phyloP scores from a whole-genome alignment of 2,329 filamentous ascomycete genomes.

The Tolypocladium capitatum region DNA sequence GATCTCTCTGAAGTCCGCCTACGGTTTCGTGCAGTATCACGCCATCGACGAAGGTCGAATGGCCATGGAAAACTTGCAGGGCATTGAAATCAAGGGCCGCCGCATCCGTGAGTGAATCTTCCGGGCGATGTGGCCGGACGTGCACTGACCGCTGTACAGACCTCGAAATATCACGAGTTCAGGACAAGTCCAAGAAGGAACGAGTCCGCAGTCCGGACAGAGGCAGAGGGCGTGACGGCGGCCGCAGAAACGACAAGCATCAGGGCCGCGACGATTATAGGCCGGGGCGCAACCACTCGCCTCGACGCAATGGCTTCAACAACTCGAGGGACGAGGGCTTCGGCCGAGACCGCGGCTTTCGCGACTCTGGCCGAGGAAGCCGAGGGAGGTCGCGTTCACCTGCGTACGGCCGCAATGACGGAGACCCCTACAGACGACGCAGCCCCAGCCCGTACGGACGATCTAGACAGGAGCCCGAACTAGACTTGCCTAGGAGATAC shows the following conservation, averaged over 20 bases:
- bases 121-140: constrained; percentile 18
- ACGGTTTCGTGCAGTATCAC: constrained; percentile 92
- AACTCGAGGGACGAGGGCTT: constrained; percentile 51
- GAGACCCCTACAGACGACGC: constrained; percentile 48
- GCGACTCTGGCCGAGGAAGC: constrained; percentile 26
- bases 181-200: constrained; percentile 59
- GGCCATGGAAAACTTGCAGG: constrained; percentile 69
- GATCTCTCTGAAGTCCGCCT: constrained; percentile 91
- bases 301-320: constrained; percentile 41
- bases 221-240: constrained; percentile 31
- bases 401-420: constrained; percentile 26
- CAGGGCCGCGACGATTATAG: constrained; percentile 51
- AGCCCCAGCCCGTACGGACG: constrained; percentile 53
- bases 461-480: constrained; percentile 36
- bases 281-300: constrained; percentile 45
- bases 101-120: constrained; percentile 64
- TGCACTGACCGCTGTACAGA: constrained; percentile 28
- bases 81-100: constrained; percentile 69
- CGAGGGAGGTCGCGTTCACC: constrained; percentile 61
- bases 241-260: constrained; percentile 30
- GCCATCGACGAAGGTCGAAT: constrained; percentile 58
- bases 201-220: constrained; percentile 47
- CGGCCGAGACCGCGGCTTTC: constrained; percentile 30
- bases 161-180: constrained; percentile 77
- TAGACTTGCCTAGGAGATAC: constrained; percentile 61